These are phyloP conservation scores for Picea sitchensis DNA, from an alignment of 75 land plant genomes.

Conservation along the genomic window DNA sequence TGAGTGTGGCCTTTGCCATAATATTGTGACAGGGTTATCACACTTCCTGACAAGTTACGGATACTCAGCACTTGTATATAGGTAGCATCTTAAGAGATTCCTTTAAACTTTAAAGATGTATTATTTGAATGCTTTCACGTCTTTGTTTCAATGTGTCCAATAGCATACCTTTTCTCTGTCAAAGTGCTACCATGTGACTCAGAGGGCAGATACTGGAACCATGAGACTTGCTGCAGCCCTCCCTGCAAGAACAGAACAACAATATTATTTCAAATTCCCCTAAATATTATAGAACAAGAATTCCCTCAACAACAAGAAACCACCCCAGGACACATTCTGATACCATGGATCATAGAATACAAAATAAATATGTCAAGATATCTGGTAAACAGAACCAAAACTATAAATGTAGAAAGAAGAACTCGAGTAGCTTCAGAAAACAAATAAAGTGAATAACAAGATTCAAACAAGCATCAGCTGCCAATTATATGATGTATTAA, in stretches of 20 bases:
- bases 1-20: too few species aligned
- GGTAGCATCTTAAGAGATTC: not conserved
- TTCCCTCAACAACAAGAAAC: not conserved
- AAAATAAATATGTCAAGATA: not conserved
- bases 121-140: not conserved
- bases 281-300: not conserved
- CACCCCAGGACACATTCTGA: not conserved
- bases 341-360: not conserved
- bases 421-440: not conserved
- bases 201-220: conserved; percentile 91
- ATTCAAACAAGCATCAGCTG: not conserved
- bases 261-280: not conserved
- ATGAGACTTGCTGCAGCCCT: conserved; percentile 80
- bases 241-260: conserved; percentile 47
- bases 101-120: not conserved
- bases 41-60: too few species aligned
- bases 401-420: not conserved
- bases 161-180: conserved; percentile 45
- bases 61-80: not conserved
- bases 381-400: not conserved
- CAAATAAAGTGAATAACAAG: not conserved
- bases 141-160: not conserved
- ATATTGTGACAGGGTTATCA: too few species aligned
- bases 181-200: conserved; percentile 48
- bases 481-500: not conserved